These are phyloP conservation scores for Ophiostoma perfectum DNA, from an alignment of 2,329 filamentous ascomycete species.

Conservation along the genomic window DNA sequence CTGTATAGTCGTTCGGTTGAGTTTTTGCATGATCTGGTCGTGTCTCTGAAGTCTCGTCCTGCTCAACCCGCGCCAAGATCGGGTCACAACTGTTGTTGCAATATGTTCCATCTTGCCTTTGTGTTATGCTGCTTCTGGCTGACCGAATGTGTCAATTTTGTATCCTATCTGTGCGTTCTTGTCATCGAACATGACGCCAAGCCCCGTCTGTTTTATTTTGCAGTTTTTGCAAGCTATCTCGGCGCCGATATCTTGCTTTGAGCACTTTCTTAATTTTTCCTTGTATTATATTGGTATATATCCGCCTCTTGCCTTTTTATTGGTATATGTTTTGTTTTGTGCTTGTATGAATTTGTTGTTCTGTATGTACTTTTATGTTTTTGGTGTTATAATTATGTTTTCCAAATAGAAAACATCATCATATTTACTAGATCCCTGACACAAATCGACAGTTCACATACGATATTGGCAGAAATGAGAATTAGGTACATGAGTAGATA, in stretches of 20 bases:
- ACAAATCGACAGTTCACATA: not conserved
- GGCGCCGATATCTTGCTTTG: not conserved
- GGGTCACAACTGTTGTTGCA: not conserved
- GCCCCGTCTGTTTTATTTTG: not conserved
- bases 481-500: not conserved
- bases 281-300: not conserved
- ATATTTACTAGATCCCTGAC: not conserved
- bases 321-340: fast-evolving
- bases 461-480: not conserved
- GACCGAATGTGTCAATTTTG: too few species aligned
- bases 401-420: not conserved
- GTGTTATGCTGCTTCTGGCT: not conserved
- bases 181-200: not conserved
- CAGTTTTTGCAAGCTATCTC: not conserved
- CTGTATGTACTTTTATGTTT: not conserved
- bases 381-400: not conserved
- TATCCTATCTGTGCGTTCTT: not conserved
- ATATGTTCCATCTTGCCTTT: not conserved
- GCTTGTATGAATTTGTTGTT: not conserved
- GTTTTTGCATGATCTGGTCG: not conserved
- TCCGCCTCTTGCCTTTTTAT: not conserved
- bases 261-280: not conserved
- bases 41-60: not conserved
- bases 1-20: too few species aligned
- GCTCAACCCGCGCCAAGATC: not conserved